phyloP scores from a whole-genome alignment of 2,329 filamentous ascomycete genomes.

The Colletotrichum paranaense region DNA sequence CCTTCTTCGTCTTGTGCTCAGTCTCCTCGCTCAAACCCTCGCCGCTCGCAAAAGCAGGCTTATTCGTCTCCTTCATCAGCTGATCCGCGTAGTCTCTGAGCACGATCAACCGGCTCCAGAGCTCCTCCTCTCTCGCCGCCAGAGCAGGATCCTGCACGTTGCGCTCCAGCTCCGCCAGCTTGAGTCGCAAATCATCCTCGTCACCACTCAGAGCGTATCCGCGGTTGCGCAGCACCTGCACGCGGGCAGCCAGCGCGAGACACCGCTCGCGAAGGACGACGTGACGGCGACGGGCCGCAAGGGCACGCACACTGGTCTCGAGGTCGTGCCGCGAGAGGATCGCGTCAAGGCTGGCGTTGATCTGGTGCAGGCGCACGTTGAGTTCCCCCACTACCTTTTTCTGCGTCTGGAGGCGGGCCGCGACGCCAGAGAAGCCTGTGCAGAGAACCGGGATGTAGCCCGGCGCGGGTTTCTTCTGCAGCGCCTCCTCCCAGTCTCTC shows the following conservation, averaged over 20 bases:
- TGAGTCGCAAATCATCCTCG: constrained; percentile 82
- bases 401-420: constrained; percentile 78
- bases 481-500: constrained; percentile 85
- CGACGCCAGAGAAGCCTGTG: constrained; percentile 78
- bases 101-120: constrained; percentile 85
- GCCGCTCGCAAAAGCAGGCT: constrained; percentile 66
- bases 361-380: constrained; percentile 79
- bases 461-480: constrained; percentile 81
- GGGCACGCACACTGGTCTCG: constrained; percentile 77
- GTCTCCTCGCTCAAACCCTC: constrained; percentile 76
- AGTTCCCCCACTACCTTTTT: constrained; percentile 75
- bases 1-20: constrained; percentile 80
- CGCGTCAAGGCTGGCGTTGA: constrained; percentile 78
- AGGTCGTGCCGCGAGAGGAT: constrained; percentile 83
- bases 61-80: constrained; percentile 79
- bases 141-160: constrained; percentile 80
- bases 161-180: constrained; percentile 76
- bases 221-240: constrained; percentile 83
- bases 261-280: constrained; percentile 78
- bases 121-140: constrained; percentile 81
- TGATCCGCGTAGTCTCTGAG: constrained; percentile 78
- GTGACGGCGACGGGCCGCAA: constrained; percentile 79
- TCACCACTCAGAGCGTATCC: constrained; percentile 84
- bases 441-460: constrained; percentile 83
- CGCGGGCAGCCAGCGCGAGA: constrained; percentile 79